Base-by-base conservation (phyloP, 306 rosid genomes). In the Ormosia emarginata region DNA sequence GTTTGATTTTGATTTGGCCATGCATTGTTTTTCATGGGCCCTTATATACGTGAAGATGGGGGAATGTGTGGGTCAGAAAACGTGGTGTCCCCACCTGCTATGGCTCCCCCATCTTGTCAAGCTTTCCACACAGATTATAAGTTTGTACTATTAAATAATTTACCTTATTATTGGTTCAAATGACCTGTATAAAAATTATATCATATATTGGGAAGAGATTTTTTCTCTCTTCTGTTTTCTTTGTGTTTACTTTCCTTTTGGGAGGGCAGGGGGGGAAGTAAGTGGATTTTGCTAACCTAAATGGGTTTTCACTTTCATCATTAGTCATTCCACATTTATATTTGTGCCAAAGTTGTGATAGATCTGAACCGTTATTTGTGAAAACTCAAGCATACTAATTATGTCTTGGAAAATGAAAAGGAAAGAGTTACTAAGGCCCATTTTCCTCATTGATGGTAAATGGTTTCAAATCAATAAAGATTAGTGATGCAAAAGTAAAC, bases 11-110 rank as follows among this genome's bases (percentile, higher is more conserved):
- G 83, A 78, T 87, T 69, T 80, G 88, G 91, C 93, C 98, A 93
- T 91, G 99, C 97, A 88, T 61, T 66, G 86, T 61, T 79, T 87
- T 88, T 79, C 91, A 87, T 79, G 89, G 91, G 87, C 88, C 93
- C 86, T 90, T 85, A 90, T 88, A 92, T 87, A 91, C 88, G 90
- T 88, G 89, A 88, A 79, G 84, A 79, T 79, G 65, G 88, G 88
- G 74, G 82, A 65, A 53, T 73, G 8, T 69, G 79, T 75, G 91
- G 91, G 89, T 79, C 90, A 78, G 36, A 63, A 57, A 83, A 79
- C 73, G 43, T 61, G 69, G 86, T 71, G 88, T 65, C 81, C 80
- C 88, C 87, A 83, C 93, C 74, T 74, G 80, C 76, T 78, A 85
- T 77, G 83, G 88, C 85, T 85, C 67, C 84, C 68, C 82, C 59